Base-by-base conservation (phyloP, 768 basidiomycete species). In the Russula griseocarnosa region DNA sequence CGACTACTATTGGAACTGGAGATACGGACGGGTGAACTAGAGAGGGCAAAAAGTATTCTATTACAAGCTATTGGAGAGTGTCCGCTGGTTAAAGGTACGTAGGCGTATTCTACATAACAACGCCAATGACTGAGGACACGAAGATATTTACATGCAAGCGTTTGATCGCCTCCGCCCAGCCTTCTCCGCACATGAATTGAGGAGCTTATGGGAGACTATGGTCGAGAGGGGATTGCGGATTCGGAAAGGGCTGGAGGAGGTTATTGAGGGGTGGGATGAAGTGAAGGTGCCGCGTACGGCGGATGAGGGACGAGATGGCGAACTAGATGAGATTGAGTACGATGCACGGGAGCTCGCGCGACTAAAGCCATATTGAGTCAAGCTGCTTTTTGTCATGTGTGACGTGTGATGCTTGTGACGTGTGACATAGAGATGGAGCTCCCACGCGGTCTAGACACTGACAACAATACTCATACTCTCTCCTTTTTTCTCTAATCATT, bases 71-170 rank as follows among this genome's bases (percentile, higher is more conserved):
- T 92, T 36, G 77, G 81, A 42, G 87, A 90, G 73, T 92, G 89
- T 69, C 88, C 91, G 1, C 72, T 90, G 36, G 78, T 78, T 10
- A 93, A 93, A 81, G 88, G 90, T 87, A 56, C 16, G 61, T 30
- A 20, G 47, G 73, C 68, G 26, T 24, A 20, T 36, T 55, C 4
- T 40, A 3, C 26, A 20, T 38, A 53, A 32, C 14, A 28, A 40
- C 34, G 16, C 55, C 24, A 67, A 55, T 71, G 52, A 67, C 70
- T 69, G 58, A 71, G 52, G 13, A 16, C 36, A 44, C 36, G 66
- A 71, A 92, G 90, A 86, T 53, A 74, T 93, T 51, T 92, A 92
- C 79, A 75, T 93, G 65, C 68, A 90, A 52, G 91, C 90, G 20
- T 93, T 92, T 74, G 84, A 85, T 58, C 81, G 83, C 3, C 76